Conservation (phyloP, 2,329 filamentous ascomycete genomes). For the Achaetomium macrosporum region DNA sequence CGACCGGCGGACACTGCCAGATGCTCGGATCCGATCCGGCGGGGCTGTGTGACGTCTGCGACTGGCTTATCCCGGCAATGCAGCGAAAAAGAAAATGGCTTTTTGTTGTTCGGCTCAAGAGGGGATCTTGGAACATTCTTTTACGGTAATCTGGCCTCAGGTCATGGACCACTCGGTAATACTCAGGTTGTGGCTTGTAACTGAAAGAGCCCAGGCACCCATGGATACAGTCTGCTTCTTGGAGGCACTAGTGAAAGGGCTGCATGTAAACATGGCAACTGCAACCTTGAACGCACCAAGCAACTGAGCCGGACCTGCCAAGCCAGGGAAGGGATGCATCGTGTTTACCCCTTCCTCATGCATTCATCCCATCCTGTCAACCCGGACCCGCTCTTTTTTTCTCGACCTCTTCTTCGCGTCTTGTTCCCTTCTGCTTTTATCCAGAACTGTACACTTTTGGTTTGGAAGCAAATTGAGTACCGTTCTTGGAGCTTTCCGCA, state of each 20-base stretch:
- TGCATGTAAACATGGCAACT: constrained; percentile 10
- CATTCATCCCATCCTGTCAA: constrained; percentile 16
- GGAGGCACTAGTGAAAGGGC: constrained; percentile 1
- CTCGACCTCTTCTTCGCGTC: constrained; percentile 9
- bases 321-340: constrained; percentile 9
- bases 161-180: not conserved
- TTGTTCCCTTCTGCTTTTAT: not conserved
- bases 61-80: no score
- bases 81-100: no score
- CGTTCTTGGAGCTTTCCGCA: not conserved
- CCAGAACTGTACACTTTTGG: not conserved
- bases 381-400: constrained; percentile 11
- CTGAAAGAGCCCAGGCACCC: not conserved
- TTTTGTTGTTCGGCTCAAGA: no score
- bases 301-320: constrained; percentile 8
- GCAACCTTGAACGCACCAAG: not conserved
- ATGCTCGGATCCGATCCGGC: no score
- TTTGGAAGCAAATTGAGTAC: not conserved
- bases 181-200: not conserved
- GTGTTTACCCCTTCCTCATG: constrained; percentile 18
- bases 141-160: not conserved
- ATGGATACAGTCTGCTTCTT: constrained; percentile 4
- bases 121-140: no score
- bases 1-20: no score
- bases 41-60: no score